Conservation (phyloP, 2,329 filamentous ascomycete species). For the Trichoderma endophyticum region DNA sequence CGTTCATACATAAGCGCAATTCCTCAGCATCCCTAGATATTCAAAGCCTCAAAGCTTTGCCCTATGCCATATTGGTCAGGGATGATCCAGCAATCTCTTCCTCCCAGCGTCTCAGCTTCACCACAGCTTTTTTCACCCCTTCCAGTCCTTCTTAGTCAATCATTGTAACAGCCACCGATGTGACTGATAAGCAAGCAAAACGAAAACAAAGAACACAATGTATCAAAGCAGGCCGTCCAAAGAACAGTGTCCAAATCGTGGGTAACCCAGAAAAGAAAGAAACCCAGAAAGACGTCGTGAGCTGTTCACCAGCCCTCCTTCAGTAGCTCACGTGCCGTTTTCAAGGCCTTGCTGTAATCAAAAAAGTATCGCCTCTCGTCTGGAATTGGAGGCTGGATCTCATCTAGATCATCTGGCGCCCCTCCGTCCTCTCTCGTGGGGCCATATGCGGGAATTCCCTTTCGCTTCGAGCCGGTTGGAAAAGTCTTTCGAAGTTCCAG, state of each 20-base stretch:
- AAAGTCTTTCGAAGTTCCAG: background rate
- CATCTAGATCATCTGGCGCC: constrained; percentile 23
- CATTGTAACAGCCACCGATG: background rate
- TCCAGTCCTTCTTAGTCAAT: background rate
- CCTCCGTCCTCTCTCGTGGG: constrained; percentile 16
- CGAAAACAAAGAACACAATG: background rate
- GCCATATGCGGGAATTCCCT: background rate
- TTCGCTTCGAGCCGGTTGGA: background rate
- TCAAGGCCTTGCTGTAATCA: background rate
- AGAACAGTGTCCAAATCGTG: background rate
- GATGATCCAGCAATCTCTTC: background rate
- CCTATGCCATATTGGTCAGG: background rate
- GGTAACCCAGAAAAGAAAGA: background rate
- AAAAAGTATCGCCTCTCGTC: background rate
- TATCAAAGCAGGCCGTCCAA: background rate
- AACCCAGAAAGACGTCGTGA: background rate
- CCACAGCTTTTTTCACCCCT: background rate
- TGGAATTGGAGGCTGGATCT: constrained; percentile 19
- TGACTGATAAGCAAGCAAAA: background rate
- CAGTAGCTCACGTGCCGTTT: background rate
- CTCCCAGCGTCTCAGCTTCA: background rate
- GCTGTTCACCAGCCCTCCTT: background rate
- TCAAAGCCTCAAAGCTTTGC: background rate
- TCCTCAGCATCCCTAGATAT: background rate
- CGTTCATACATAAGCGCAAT: background rate